Percentiles rank a stretch among this genome's conserved stretches.
Conservation (phyloP, 2,329 filamentous ascomycete species). For the Laburnicola sp. region DNA sequence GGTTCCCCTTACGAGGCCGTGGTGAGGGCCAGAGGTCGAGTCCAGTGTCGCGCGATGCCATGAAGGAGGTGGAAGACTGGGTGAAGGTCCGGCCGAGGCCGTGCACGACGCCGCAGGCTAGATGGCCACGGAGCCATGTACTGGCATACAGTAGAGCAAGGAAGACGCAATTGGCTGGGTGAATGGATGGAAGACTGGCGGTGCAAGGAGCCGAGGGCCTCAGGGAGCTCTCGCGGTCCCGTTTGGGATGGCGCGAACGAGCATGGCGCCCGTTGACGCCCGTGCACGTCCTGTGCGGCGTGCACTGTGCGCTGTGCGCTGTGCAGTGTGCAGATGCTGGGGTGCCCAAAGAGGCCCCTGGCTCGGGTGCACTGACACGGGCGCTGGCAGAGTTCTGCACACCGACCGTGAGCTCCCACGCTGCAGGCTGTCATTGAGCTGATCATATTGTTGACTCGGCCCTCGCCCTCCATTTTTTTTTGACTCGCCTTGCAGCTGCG, state of each 20-base stretch:
- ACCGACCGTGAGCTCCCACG: no score
- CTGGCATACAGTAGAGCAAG: no score
- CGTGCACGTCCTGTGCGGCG: neutral
- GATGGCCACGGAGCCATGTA: constrained; percentile 12
- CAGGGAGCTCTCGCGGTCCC: constrained; percentile 12
- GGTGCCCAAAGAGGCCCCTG: constrained; percentile 5
- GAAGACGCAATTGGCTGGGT: constrained; percentile 18
- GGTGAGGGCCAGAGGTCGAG: neutral
- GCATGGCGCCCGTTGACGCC: constrained; percentile 14
- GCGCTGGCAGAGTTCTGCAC: constrained; percentile 1
- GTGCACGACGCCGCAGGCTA: no score
- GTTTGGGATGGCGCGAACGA: constrained; percentile 25
- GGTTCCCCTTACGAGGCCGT: neutral
- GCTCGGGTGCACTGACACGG: constrained; percentile 3
- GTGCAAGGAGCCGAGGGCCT: constrained; percentile 18
- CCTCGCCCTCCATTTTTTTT: no score
- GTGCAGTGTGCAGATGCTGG: neutral
- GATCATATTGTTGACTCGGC: no score
- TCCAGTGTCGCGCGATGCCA: no score
- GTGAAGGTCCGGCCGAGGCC: neutral
- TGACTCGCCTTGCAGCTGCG: neutral
- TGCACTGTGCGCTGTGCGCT: neutral
- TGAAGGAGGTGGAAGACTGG: neutral
- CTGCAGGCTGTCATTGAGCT: no score
- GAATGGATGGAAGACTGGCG: constrained; percentile 16